Percentiles rank a stretch among this genome's conserved stretches.
Conservation (phyloP, 2,329 filamentous ascomycete species). For the Thielaviopsis cerberus region DNA sequence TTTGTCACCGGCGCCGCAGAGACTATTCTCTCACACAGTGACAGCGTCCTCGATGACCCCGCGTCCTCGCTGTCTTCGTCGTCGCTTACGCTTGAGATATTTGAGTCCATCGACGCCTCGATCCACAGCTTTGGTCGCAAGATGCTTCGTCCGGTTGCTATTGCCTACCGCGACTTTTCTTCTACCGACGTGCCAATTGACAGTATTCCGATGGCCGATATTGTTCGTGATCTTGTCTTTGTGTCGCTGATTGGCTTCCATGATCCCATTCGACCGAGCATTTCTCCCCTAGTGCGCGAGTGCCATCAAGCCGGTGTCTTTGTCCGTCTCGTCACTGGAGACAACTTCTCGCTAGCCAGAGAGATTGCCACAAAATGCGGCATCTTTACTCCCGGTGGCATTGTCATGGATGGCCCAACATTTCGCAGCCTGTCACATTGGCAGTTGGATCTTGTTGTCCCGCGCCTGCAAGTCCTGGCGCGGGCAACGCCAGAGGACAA, state of each 20-base stretch:
- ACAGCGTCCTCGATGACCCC: conserved; percentile 27
- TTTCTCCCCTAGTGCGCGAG: conserved; percentile 40
- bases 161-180: conserved; percentile 49
- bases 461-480: conserved; percentile 47
- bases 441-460: conserved; percentile 32
- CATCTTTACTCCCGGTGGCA: conserved; percentile 40
- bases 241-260: conserved; percentile 42
- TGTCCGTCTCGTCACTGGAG: conserved; percentile 43
- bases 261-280: conserved; percentile 45
- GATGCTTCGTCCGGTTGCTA: conserved; percentile 46
- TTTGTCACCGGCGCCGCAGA: conserved; percentile 41
- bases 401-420: conserved; percentile 36
- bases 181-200: conserved; percentile 19
- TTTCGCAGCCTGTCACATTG: conserved; percentile 38
- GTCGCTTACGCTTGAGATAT: conserved; percentile 18
- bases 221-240: conserved; percentile 20
- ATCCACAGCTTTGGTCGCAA: conserved; percentile 40
- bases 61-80: conserved; percentile 17
- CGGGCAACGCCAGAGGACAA: conserved; percentile 55
- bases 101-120: conserved; percentile 18
- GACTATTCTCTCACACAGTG: conserved; percentile 30
- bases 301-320: conserved; percentile 47
- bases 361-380: conserved; percentile 29
- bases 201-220: conserved; percentile 17
- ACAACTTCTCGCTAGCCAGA: conserved; percentile 26